Conservation (phyloP, 108 stramenopile genomes). For the Nitzschia sp. region DNA sequence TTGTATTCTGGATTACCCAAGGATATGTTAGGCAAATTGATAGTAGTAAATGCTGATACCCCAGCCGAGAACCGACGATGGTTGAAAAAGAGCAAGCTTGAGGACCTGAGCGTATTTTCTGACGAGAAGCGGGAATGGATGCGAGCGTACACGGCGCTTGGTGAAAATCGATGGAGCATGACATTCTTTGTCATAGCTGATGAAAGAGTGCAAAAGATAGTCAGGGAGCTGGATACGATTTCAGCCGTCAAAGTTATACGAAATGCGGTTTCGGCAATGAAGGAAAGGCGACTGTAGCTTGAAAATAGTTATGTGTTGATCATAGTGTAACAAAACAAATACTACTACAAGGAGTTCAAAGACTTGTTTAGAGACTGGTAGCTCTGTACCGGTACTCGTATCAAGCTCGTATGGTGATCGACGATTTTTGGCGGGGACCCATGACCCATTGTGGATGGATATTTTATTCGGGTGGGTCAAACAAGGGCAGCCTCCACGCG, state of each 20-base stretch:
- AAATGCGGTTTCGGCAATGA: constrained; percentile 35
- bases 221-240: constrained; percentile 66
- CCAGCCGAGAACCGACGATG: constrained; percentile 76
- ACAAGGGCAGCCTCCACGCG: no score
- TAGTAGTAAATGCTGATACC: constrained; percentile 78
- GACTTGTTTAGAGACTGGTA: no score
- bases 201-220: constrained; percentile 65
- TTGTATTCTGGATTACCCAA: constrained; percentile 36
- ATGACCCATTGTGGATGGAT: no score
- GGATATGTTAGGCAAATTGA: constrained; percentile 45
- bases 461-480: no score
- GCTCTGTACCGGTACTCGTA: no score
- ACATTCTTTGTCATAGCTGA: constrained; percentile 66
- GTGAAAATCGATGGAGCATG: constrained; percentile 79
- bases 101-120: constrained; percentile 32
- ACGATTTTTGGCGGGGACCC: no score
- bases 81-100: constrained; percentile 62
- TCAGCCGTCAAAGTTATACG: constrained; percentile 40
- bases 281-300: constrained; percentile 19
- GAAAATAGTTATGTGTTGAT: no score
- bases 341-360: no score
- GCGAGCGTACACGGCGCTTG: constrained; percentile 69
- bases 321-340: no score
- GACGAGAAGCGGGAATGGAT: constrained; percentile 83
- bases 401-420: no score